Conservation (phyloP, 106 monocot species). For the Apostasia shenzhenica region DNA sequence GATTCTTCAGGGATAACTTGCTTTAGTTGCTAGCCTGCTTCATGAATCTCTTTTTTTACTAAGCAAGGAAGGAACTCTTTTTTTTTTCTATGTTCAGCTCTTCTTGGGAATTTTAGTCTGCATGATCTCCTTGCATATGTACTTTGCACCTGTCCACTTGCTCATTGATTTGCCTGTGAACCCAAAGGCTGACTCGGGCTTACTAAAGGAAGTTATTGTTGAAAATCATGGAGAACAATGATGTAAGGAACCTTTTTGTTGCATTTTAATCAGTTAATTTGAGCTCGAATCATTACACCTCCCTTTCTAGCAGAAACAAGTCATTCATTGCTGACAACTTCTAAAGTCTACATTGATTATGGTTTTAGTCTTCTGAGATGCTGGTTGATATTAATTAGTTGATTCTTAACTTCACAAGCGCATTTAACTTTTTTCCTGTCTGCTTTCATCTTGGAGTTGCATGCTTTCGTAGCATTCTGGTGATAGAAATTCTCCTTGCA, state of each 20-base stretch:
- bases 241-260: constrained; percentile 14
- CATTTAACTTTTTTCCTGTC: too few relatives aligned
- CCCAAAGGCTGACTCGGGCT: constrained; percentile 23
- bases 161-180: constrained; percentile 64
- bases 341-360: too few relatives aligned
- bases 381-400: too few relatives aligned
- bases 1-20: not conserved
- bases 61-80: not conserved
- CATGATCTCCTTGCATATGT: constrained; percentile 97
- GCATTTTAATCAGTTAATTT: not conserved
- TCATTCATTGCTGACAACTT: too few relatives aligned
- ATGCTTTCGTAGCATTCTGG: too few relatives aligned
- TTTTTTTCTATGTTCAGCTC: constrained; percentile 46
- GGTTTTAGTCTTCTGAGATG: too few relatives aligned
- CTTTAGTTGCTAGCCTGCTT: not conserved
- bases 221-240: constrained; percentile 22
- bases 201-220: constrained; percentile 32
- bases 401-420: too few relatives aligned
- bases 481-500: too few relatives aligned
- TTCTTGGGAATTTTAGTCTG: constrained; percentile 92
- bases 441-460: too few relatives aligned
- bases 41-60: not conserved
- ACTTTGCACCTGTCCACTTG: constrained; percentile 75
- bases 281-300: not conserved
- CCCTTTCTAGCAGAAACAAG: too few relatives aligned